Base-by-base conservation (phyloP, 2,329 filamentous ascomycete species). In the Delphinella strobiligena region DNA sequence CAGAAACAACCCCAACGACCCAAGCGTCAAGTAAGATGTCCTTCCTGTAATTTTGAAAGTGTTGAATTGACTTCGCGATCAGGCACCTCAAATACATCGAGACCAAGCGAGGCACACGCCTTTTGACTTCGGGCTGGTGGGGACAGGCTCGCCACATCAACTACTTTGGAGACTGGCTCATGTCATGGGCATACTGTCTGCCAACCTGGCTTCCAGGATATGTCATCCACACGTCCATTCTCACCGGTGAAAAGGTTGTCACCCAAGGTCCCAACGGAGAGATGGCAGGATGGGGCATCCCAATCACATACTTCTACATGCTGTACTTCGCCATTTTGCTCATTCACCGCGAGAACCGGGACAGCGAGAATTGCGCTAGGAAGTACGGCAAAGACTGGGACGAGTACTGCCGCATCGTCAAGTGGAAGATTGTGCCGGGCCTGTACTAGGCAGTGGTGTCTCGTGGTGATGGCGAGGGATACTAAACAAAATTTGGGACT, bases 351-450 rank as follows among this genome's bases (percentile, higher is more conserved):
- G 87, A 93, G 57, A 67, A 77, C 43, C 74, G 89, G 38, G 89
- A 96, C 50, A 88, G 95, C 50, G 82, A 85, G 58, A 94, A 94
- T 69, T 96, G 89, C 61, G 69, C 74, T 47, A 74, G 74, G 55
- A 96, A 96, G 70, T 96, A 96, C 54, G 88, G 88, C 18, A 79
- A 79, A 50, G 87, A 95, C 56, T 96, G 89, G 88, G 76, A 87
- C 47, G 74, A 77, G 62, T 96, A 95, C 63, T 87, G 82, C 61
- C 77, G 79, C 61, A 72, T 78, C 55, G 89, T 95, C 33, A 77
- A 71, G 44, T 94, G 74, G 61, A 75, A 80, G 55, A 93, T 96
- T 50, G 63, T 95, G 31, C 89, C 89, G 4, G 82, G 82, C 27
- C 66, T 95, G 14, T 95, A 95, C 63, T 95, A 47, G 22, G 19